Conservation (phyloP, 1,284 basidiomycete genomes). For the Peniophora sp. region DNA sequence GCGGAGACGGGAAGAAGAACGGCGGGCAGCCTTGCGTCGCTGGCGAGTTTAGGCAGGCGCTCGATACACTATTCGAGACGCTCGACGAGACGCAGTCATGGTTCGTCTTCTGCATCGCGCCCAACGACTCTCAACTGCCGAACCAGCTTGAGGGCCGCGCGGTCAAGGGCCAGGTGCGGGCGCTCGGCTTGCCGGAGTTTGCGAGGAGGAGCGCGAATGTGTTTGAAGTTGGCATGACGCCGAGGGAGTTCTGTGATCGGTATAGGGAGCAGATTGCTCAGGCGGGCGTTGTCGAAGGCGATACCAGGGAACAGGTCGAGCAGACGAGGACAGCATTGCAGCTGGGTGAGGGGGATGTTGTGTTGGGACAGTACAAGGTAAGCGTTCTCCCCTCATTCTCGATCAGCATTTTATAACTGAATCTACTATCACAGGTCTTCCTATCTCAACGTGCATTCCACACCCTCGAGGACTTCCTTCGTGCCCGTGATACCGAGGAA, state of each 20-base stretch:
- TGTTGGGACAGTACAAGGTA: conserved; percentile 77
- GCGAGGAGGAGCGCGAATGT: conserved; percentile 58
- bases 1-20: conserved; percentile 18
- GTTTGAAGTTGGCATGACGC: conserved; percentile 83
- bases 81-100: conserved; percentile 87
- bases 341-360: conserved; percentile 69
- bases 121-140: conserved; percentile 91
- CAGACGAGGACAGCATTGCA: conserved; percentile 58
- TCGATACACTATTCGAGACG: conserved; percentile 84
- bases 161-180: conserved; percentile 88
- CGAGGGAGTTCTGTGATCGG: conserved; percentile 81
- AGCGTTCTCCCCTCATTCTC: no score
- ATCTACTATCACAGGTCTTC: conserved; percentile 62
- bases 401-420: background rate
- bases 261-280: conserved; percentile 58
- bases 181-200: conserved; percentile 76
- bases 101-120: conserved; percentile 90
- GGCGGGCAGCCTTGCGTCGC: conserved; percentile 64
- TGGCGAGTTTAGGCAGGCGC: conserved; percentile 79
- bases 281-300: conserved; percentile 42
- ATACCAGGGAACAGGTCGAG: conserved; percentile 44
- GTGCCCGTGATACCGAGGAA: conserved; percentile 78
- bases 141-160: conserved; percentile 90
- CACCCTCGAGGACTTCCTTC: conserved; percentile 81
- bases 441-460: conserved; percentile 86